These are phyloP conservation scores for Sarocladiaceae sp. DNA, from an alignment of 2,329 filamentous ascomycete species.

Conservation along the genomic window DNA sequence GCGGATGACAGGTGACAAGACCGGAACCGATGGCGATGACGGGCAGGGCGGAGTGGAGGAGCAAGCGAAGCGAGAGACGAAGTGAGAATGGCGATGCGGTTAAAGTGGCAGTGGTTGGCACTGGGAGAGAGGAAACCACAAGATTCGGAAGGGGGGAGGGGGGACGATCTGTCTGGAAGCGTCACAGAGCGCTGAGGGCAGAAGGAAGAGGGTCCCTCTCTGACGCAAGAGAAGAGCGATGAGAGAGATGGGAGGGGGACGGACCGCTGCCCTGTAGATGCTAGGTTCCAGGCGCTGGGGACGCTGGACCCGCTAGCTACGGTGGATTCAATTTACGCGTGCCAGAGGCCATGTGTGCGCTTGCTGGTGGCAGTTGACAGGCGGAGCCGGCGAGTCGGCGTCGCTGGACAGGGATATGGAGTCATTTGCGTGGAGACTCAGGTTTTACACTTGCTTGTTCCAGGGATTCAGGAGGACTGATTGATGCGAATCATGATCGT, in stretches of 20 bases:
- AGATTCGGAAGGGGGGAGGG: no score
- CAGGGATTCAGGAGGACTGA: background rate
- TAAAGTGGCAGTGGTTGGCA: constrained; percentile 2
- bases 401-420: background rate
- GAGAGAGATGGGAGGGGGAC: no score
- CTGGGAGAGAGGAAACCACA: no score
- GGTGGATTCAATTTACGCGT: no score
- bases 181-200: constrained; percentile 1
- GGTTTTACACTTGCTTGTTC: no score
- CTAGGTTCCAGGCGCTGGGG: constrained; percentile 3
- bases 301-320: background rate
- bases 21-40: background rate
- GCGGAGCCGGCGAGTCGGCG: constrained; percentile 3
- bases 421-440: no score
- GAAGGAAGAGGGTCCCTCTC: background rate
- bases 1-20: background rate
- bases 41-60: background rate
- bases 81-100: constrained; percentile 1
- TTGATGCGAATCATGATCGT: constrained; percentile 1
- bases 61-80: no score
- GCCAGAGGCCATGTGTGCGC: no score
- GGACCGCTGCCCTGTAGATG: no score
- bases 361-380: no score
- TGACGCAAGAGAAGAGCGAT: constrained; percentile 8
- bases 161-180: no score